A percentile compares a stretch with the other conserved stretches of the same genome.
These are phyloP conservation scores for Colletotrichum sp. DNA, from an alignment of 2,329 filamentous ascomycete species.

Conservation along the genomic window DNA sequence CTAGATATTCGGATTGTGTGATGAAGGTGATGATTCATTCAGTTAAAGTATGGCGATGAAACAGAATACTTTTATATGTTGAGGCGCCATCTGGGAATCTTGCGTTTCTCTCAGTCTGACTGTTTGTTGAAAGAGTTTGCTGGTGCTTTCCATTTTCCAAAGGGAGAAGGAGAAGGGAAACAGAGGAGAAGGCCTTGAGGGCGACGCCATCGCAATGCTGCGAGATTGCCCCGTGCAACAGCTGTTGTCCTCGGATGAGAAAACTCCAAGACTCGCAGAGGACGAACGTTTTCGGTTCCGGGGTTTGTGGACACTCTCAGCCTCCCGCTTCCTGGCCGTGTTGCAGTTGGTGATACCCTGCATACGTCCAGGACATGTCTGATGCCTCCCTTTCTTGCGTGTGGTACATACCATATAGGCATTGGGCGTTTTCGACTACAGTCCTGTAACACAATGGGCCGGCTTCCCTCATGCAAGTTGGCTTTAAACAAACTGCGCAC, in stretches of 20 bases:
- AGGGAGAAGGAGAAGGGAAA: neutral
- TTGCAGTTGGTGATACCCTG: neutral
- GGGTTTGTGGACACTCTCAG: neutral
- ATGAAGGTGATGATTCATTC: neutral
- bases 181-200: neutral
- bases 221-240: neutral
- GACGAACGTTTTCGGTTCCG: neutral
- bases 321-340: neutral
- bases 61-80: neutral
- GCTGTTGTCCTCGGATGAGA: neutral
- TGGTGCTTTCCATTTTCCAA: neutral
- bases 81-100: neutral
- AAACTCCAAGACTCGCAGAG: neutral
- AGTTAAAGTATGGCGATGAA: neutral
- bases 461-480: neutral
- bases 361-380: neutral
- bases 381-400: neutral
- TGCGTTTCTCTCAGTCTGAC: fast-evolving
- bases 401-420: neutral
- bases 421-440: neutral
- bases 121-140: neutral
- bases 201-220: neutral
- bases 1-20: neutral
- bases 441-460: neutral
- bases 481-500: neutral